These are phyloP conservation scores for Xylaria sp. DNA, from an alignment of 2,329 filamentous ascomycete species.

Conservation along the genomic window DNA sequence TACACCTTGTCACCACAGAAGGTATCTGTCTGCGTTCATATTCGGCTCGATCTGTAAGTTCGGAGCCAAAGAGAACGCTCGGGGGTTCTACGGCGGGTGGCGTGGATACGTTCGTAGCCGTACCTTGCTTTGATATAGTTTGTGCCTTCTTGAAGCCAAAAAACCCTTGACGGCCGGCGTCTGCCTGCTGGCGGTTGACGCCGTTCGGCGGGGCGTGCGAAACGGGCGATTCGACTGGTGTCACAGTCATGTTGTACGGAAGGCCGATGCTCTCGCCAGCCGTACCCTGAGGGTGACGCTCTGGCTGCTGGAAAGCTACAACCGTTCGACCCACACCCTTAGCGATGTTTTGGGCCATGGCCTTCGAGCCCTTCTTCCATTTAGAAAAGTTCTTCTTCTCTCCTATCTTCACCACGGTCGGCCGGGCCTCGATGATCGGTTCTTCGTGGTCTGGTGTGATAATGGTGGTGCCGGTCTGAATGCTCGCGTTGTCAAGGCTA, in stretches of 20 bases:
- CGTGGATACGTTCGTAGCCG: conserved; percentile 54
- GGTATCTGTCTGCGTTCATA: conserved; percentile 91
- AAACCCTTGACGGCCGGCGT: conserved; percentile 67
- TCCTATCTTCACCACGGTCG: conserved; percentile 89
- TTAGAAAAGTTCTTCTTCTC: conserved; percentile 98
- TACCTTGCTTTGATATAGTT: conserved; percentile 62
- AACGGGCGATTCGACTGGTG: conserved; percentile 61
- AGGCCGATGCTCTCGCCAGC: conserved; percentile 72
- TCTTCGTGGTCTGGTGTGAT: conserved; percentile 74
- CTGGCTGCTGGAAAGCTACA: conserved; percentile 71
- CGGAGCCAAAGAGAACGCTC: conserved; percentile 83
- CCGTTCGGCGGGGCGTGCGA: conserved; percentile 46
- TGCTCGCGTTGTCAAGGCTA: conserved; percentile 63
- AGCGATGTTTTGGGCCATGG: conserved; percentile 90
- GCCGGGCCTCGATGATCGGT: conserved; percentile 72
- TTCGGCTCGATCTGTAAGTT: conserved; percentile 85
- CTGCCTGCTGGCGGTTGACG: conserved; percentile 46
- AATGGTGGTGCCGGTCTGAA: conserved; percentile 67
- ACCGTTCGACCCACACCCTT: conserved; percentile 96
- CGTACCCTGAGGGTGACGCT: conserved; percentile 63
- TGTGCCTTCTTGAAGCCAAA: conserved; percentile 68
- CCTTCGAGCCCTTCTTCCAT: conserved; percentile 97
- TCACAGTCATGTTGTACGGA: conserved; percentile 75
- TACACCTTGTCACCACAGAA: conserved; percentile 89
- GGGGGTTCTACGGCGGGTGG: conserved; percentile 61